phyloP scores from a whole-genome alignment of 352 stramenopile genomes.

The Phytophthora hibernalis region DNA sequence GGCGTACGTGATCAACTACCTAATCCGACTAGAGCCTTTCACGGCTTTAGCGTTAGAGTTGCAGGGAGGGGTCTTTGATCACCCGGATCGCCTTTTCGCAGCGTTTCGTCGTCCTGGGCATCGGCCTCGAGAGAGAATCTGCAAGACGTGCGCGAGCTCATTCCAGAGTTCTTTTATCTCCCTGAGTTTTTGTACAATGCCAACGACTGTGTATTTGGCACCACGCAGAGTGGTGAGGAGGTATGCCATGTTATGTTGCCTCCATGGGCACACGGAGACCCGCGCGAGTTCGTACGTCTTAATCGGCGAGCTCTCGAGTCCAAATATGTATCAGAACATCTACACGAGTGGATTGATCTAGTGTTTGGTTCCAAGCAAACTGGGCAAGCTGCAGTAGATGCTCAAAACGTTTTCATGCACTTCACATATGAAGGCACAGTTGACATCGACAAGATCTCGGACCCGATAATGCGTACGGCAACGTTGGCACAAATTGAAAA shows the following conservation, averaged over 20 bases:
- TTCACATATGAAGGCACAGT: slow-evolving; percentile 87
- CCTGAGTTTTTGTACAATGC: slow-evolving; percentile 85
- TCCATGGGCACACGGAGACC: slow-evolving; percentile 93
- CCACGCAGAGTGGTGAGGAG: slow-evolving; percentile 83
- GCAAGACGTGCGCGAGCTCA: slow-evolving; percentile 85
- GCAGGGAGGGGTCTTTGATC: slow-evolving; percentile 90
- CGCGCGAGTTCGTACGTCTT: slow-evolving; percentile 95
- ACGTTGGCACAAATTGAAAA: slow-evolving; percentile 93
- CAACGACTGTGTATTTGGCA: slow-evolving; percentile 74
- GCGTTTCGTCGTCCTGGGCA: slow-evolving; percentile 93
- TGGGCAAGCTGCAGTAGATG: slow-evolving; percentile 90
- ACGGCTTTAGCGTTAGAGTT: slow-evolving; percentile 70
- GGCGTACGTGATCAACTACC: slow-evolving; percentile 97
- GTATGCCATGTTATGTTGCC: slow-evolving; percentile 94
- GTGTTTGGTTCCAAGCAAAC: slow-evolving; percentile 98
- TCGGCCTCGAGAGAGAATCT: slow-evolving; percentile 94
- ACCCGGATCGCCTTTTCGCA: slow-evolving; percentile 96
- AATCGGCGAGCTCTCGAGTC: slow-evolving; percentile 96
- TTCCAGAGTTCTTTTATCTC: slow-evolving; percentile 84
- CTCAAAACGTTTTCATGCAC: slow-evolving; percentile 94
- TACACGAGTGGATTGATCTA: slow-evolving; percentile 99
- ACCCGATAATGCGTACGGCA: slow-evolving; percentile 92
- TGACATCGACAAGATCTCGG: slow-evolving; percentile 81
- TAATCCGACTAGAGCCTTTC: slow-evolving; percentile 94
- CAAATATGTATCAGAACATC: slow-evolving; percentile 94